Evolutionary conservation across 1,284 basidiomycete species (phyloP).

Genomic region (Phellinidium pouzarii): DNA sequence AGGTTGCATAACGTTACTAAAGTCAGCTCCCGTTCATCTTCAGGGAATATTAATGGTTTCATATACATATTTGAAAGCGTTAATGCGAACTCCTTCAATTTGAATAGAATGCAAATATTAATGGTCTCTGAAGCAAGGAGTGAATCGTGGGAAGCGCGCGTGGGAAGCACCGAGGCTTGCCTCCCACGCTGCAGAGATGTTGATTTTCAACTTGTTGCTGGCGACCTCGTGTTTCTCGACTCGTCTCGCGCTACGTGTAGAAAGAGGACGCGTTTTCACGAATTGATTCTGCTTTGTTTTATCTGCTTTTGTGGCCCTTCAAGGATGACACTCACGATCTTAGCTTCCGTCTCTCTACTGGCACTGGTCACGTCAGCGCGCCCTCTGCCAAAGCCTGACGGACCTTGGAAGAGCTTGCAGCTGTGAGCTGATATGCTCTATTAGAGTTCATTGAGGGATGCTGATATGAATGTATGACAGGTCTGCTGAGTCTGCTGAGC

Average conservation of each 20-base stretch:
- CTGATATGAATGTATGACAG: slow-evolving; percentile 21
- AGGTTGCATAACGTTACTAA: too few relatives aligned
- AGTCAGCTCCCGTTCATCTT: too few relatives aligned
- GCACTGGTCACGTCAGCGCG: slow-evolving; percentile 41
- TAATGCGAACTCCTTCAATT: too few relatives aligned
- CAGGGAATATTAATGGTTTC: too few relatives aligned
- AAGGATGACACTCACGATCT: slow-evolving; percentile 35
- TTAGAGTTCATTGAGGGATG: slow-evolving; percentile 1
- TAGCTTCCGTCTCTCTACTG: slow-evolving; percentile 37
- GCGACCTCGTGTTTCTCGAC: slow-evolving; percentile 10
- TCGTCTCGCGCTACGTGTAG: neutral
- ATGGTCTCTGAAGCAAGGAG: too few relatives aligned
- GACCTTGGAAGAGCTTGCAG: slow-evolving; percentile 20
- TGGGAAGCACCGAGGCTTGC: too few relatives aligned
- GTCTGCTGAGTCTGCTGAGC: slow-evolving; percentile 20
- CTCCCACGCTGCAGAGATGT: neutral
- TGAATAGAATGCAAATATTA: too few relatives aligned
- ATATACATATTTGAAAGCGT: too few relatives aligned
- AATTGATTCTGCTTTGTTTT: neutral
- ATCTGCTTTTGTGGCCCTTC: neutral
- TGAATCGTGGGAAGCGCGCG: neutral
- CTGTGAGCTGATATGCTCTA: neutral
- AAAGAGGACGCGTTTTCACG: neutral
- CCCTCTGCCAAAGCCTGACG: slow-evolving; percentile 28
- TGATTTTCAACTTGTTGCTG: slow-evolving; percentile 1